A percentile compares a stretch with the other conserved stretches of the same genome.
Evolutionary conservation across 306 rosid species (phyloP).

Genomic region (Quercus bicolor): DNA sequence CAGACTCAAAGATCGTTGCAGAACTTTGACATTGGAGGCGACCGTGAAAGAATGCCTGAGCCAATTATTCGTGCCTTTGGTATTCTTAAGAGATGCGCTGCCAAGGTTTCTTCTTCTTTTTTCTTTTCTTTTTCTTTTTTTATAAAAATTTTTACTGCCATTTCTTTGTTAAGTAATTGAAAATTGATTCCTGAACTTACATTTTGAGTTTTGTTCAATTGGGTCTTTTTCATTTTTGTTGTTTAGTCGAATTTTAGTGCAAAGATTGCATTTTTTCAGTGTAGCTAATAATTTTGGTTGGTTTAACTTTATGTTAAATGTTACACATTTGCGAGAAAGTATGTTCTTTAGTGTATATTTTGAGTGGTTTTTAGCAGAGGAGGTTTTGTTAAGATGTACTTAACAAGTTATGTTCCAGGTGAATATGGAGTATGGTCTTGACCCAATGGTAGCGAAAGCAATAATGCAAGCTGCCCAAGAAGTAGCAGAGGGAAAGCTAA

Average conservation of each 20-base stretch:
- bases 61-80: slow-evolving; percentile 95
- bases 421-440: slow-evolving; percentile 90
- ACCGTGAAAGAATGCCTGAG: slow-evolving; percentile 96
- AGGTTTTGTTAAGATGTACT: not conserved
- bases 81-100: slow-evolving; percentile 82
- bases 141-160: not conserved
- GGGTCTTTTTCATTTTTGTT: not conserved
- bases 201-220: not conserved
- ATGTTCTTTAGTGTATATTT: too few species aligned
- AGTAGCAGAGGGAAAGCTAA: slow-evolving; percentile 95
- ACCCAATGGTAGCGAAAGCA: slow-evolving; percentile 78
- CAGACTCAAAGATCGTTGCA: slow-evolving; percentile 94
- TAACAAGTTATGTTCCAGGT: slow-evolving; percentile 43
- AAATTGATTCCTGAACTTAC: not conserved
- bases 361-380: not conserved
- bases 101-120: slow-evolving; percentile 44
- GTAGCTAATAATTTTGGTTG: not conserved
- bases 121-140: not conserved
- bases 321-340: too few species aligned
- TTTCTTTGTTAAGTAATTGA: not conserved
- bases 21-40: slow-evolving; percentile 95
- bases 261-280: not conserved
- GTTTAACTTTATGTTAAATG: too few species aligned
- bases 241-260: not conserved
- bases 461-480: slow-evolving; percentile 90